Conservation (phyloP, 2,329 filamentous ascomycete genomes). For the Cytospora leucostoma region DNA sequence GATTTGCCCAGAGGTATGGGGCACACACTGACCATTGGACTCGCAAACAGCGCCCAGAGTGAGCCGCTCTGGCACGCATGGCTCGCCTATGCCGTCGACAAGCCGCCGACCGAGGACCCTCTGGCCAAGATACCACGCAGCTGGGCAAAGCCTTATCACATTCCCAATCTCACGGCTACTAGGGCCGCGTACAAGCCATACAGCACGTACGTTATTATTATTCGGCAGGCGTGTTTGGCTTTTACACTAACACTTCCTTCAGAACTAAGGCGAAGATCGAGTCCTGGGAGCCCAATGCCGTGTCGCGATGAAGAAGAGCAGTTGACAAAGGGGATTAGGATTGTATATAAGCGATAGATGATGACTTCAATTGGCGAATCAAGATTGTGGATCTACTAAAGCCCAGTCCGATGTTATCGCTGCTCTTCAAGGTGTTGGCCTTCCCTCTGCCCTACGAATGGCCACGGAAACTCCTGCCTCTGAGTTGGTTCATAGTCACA, state of each 20-base stretch:
- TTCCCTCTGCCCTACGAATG: background rate
- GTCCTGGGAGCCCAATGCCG: slow-evolving; percentile 37
- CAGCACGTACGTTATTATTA: slow-evolving; percentile 74
- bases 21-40: slow-evolving; percentile 24
- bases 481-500: background rate
- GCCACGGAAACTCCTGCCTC: background rate
- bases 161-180: slow-evolving; percentile 73
- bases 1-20: background rate
- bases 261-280: slow-evolving; percentile 41
- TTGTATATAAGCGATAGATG: slow-evolving; percentile 29
- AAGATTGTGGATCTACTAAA: background rate
- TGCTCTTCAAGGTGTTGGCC: background rate
- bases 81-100: slow-evolving; percentile 92
- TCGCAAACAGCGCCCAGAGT: slow-evolving; percentile 65
- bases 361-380: background rate
- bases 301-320: slow-evolving; percentile 20
- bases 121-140: slow-evolving; percentile 66
- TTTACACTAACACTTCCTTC: background rate
- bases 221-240: accelerated
- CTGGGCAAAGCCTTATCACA: slow-evolving; percentile 75
- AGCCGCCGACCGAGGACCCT: slow-evolving; percentile 76
- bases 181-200: slow-evolving; percentile 88
- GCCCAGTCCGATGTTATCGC: background rate
- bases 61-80: slow-evolving; percentile 98
- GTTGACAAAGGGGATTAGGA: background rate